Evolutionary conservation across 257 asterid genomes (phyloP), one percentile per base, ranked within the genome.

Genomic region (Phtheirospermum japonicum): DNA sequence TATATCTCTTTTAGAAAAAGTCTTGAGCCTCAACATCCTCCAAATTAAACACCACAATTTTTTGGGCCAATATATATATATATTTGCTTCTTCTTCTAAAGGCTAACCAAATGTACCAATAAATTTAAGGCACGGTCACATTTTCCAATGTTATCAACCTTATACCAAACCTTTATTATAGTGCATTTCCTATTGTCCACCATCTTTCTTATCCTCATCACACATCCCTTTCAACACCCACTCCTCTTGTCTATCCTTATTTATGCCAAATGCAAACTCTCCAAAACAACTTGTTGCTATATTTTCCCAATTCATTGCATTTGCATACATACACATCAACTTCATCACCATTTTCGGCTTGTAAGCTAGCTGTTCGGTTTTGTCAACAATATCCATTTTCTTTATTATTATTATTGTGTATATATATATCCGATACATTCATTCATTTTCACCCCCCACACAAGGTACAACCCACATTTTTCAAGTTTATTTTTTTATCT

Each of bases 141-240:
- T 23, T 23, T 23, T 23, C 28, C 28, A 23, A 23, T 23, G 28
- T 23, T 23, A 23, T 23, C 11, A 39, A 39, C 45, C n/a, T n/a
- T n/a, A n/a, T n/a, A n/a, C n/a, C 45, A 39, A 7, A 49, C 23
- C 1, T 46, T 9, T 1, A 23, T 2, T 5, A 7, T 36, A 6
- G 10, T 34, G 55, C 20, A 3, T 43, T 23, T 60, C 67, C 1
- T 18, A 20, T 30, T 39, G 43, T 59, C 71, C 70, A 63, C 72
- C 74, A 61, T 78, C 45, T 67, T 46, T 77, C 75, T 77, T 80
- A 70, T 82, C 83, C 57, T 71, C 63, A 64, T 8, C 33, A 51
- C 63, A 53, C 61, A 61, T 65, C 53, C 61, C 51, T 70, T 50
- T 58, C 59, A 46, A 61, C 40, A 23, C 48, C 62, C 63, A 43